Conservation (phyloP, 2,329 filamentous ascomycete species). For the Pseudofabraea citricarpa region DNA sequence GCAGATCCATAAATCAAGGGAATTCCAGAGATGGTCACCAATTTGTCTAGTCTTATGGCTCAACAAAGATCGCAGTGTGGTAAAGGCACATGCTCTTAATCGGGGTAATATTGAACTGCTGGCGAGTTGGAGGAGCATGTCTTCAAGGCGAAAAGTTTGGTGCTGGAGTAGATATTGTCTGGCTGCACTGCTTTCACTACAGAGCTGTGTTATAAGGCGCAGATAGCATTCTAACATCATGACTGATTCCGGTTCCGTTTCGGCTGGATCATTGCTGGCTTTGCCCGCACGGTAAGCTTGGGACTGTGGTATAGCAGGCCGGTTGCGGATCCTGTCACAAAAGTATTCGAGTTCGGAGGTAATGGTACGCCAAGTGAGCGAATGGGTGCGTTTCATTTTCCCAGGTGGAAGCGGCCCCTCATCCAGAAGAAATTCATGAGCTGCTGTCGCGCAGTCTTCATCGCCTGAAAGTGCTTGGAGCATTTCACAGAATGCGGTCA, state of each 20-base stretch:
- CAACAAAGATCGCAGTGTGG: slow-evolving; percentile 70
- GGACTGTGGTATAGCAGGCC: slow-evolving; percentile 51
- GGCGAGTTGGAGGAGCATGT: slow-evolving; percentile 73
- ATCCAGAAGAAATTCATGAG: slow-evolving; percentile 85
- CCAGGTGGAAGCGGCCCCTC: slow-evolving; percentile 70
- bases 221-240: slow-evolving; percentile 96
- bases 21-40: slow-evolving; percentile 72
- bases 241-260: slow-evolving; percentile 84
- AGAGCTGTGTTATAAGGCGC: slow-evolving; percentile 78
- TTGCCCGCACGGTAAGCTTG: slow-evolving; percentile 55
- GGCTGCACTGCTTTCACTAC: slow-evolving; percentile 66
- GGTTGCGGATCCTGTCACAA: slow-evolving; percentile 71
- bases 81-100: slow-evolving; percentile 79
- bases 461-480: slow-evolving; percentile 82
- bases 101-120: slow-evolving; percentile 71
- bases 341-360: slow-evolving; percentile 87
- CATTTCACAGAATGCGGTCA: slow-evolving; percentile 96
- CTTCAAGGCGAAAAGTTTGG: slow-evolving; percentile 61
- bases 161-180: slow-evolving; percentile 69
- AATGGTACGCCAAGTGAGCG: slow-evolving; percentile 89
- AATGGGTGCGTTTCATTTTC: slow-evolving; percentile 76
- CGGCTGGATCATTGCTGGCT: slow-evolving; percentile 61
- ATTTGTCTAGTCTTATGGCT: slow-evolving; percentile 65
- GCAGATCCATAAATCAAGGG: slow-evolving; percentile 74
- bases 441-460: slow-evolving; percentile 74